Base-by-base conservation (phyloP, 257 asterid species). In the Primulina huaijiensis region DNA sequence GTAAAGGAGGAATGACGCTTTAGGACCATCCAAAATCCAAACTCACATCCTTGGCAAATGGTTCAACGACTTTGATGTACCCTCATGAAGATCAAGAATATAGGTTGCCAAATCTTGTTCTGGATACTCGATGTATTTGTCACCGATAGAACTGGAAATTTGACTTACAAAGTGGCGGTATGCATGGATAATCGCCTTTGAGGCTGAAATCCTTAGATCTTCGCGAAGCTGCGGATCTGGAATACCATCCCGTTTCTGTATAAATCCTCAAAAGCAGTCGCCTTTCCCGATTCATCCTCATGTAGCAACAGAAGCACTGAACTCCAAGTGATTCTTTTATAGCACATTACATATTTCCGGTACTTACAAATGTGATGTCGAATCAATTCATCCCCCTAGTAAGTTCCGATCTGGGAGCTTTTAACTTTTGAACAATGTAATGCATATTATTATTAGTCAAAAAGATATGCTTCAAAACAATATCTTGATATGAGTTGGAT, bases 361-460 rank as follows among this genome's bases (percentile, higher is more conserved):
- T 75, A 84, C 65, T 83, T 84, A n/a, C 64, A 77, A 3, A 77
- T 59, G 23, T 83, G 85, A 30, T 31, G 23, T 59, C 73, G 71
- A 38, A 84, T 76, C 96, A 95, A 90, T 16, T 86, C 85, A 60
- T 86, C 89, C 25, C 89, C 95, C 9, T 88, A 86, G 62, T 79
- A 84, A 3, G 69, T 69, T 50, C 85, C 57, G 29, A 86, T 68
- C 62, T 76, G 68, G 0, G 95, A 88, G 30, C 77, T 65, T 68
- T 71, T 71, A 59, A 88, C 80, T 79, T 84, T 27, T 59, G 69
- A 62, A 84, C 95, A 83, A 88, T 90, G 85, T 90, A 90, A 74
- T 88, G 95, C 56, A 86, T 79, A 71, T 88, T 90, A 67, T 90
- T 90, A 88, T 88, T n/a, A n/a, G n/a, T n/a, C 88, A 90, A 60